Conservation (phyloP, 2,329 filamentous ascomycete genomes). For the Fusarium secorum region DNA sequence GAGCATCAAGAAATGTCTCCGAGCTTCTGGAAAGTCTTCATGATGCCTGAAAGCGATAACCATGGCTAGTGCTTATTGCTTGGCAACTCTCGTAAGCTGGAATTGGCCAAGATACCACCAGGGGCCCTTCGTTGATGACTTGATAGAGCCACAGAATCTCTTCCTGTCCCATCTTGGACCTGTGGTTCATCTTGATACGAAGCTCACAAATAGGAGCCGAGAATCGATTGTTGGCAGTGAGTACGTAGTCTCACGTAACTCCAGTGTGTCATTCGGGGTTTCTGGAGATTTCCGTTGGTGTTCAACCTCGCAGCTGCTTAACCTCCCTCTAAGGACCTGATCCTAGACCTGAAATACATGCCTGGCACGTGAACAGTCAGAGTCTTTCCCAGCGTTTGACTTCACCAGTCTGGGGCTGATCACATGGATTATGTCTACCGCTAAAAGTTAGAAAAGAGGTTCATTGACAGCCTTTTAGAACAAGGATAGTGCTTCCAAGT, state of each 20-base stretch:
- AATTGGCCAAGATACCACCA: too few species aligned
- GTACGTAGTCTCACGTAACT: background rate
- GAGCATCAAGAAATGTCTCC: background rate
- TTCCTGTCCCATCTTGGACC: background rate
- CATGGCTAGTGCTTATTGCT: background rate
- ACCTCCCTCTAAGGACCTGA: background rate
- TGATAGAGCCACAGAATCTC: background rate
- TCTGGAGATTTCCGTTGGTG: background rate
- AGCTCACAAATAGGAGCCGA: background rate
- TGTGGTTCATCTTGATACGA: background rate
- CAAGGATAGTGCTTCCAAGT: too few species aligned
- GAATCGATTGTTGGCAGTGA: background rate
- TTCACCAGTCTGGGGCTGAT: background rate
- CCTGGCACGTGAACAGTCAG: background rate
- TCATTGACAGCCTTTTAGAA: too few species aligned
- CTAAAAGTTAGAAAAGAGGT: background rate
- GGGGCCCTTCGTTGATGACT: background rate
- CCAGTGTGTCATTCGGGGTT: background rate
- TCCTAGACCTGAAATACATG: too few species aligned
- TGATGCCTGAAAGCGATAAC: background rate
- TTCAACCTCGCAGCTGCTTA: background rate
- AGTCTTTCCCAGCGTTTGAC: rapidly evolving
- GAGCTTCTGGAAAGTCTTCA: background rate
- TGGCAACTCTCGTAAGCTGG: background rate
- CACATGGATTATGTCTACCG: background rate